Evolutionary conservation across 805 yeast species (phyloP).

Genomic region (Sporopachydermia lactativora): DNA sequence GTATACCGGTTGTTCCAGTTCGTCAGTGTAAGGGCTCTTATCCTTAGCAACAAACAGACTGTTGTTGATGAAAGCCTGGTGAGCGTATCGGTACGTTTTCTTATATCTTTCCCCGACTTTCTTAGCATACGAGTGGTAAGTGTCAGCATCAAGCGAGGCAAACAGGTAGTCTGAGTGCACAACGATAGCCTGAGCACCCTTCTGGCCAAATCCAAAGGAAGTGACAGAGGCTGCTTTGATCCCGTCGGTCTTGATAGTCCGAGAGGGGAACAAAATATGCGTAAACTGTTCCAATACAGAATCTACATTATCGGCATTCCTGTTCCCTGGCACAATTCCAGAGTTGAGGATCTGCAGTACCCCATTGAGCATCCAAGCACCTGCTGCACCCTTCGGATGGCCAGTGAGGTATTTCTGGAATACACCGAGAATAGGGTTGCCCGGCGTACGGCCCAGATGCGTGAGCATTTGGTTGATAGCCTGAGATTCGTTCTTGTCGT

Average conservation of each 20-base stretch:
- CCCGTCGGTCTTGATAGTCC: slow-evolving; percentile 89
- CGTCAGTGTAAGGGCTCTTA: slow-evolving; percentile 83
- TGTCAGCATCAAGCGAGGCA: slow-evolving; percentile 59
- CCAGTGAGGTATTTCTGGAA: slow-evolving; percentile 99
- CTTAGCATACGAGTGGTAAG: slow-evolving; percentile 55
- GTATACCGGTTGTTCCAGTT: slow-evolving; percentile 80
- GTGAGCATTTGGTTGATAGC: slow-evolving; percentile 85
- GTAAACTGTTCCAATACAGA: slow-evolving; percentile 67
- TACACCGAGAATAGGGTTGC: slow-evolving; percentile 95
- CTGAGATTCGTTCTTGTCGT: slow-evolving; percentile 94
- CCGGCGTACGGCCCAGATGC: slow-evolving; percentile 93
- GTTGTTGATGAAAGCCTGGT: slow-evolving; percentile 84
- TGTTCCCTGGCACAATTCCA: slow-evolving; percentile 96
- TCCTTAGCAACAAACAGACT: slow-evolving; percentile 87
- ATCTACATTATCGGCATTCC: slow-evolving; percentile 97
- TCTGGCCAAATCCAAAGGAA: slow-evolving; percentile 98
- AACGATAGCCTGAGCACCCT: slow-evolving; percentile 93
- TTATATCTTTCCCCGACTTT: slow-evolving; percentile 75
- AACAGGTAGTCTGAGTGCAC: slow-evolving; percentile 89
- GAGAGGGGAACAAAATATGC: slow-evolving; percentile 86
- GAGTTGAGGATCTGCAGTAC: slow-evolving; percentile 83
- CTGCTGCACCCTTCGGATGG: slow-evolving; percentile 99
- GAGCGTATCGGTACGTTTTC: slow-evolving; percentile 88
- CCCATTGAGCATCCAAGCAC: slow-evolving; percentile 99
- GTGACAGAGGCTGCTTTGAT: slow-evolving; percentile 94